These are phyloP conservation scores for Triangularia setosa DNA, from an alignment of 2,329 filamentous ascomycete species.

Conservation along the genomic window DNA sequence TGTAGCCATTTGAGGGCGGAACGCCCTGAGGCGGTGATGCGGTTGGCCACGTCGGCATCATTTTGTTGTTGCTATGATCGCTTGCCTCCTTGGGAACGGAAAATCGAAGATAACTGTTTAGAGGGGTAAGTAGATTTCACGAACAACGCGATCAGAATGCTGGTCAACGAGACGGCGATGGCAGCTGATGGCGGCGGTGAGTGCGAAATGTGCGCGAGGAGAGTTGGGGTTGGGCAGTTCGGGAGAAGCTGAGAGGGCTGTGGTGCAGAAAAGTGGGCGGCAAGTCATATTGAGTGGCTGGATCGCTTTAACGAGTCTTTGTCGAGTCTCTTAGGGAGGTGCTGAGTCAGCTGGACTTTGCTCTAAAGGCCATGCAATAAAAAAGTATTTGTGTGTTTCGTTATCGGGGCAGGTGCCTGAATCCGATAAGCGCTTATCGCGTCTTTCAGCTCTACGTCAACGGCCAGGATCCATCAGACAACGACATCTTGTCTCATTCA, in stretches of 20 bases:
- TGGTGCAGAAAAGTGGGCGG: neutral
- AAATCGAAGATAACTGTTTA: neutral
- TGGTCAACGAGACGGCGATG: constrained; percentile 1
- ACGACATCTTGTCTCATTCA: neutral
- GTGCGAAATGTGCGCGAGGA: neutral
- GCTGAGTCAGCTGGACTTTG: neutral
- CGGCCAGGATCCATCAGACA: neutral
- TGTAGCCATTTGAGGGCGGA: constrained; percentile 37
- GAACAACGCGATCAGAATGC: neutral
- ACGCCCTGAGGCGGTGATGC: constrained; percentile 39
- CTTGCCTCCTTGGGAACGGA: neutral
- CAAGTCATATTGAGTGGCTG: neutral
- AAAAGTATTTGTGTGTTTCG: neutral
- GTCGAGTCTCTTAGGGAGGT: neutral
- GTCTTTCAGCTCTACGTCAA: constrained; percentile 9
- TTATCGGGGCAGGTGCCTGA: neutral
- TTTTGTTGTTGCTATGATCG: constrained; percentile 16
- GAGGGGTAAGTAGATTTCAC: neutral
- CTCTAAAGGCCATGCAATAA: neutral
- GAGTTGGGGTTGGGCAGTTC: neutral
- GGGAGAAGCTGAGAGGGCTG: neutral
- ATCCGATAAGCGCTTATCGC: neutral
- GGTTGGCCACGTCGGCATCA: constrained; percentile 34
- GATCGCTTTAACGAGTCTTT: neutral
- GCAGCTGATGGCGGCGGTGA: constrained; percentile 5